These are phyloP conservation scores for Pseudopyricularia javanii DNA, from an alignment of 2,329 filamentous ascomycete genomes.

Conservation along the genomic window DNA sequence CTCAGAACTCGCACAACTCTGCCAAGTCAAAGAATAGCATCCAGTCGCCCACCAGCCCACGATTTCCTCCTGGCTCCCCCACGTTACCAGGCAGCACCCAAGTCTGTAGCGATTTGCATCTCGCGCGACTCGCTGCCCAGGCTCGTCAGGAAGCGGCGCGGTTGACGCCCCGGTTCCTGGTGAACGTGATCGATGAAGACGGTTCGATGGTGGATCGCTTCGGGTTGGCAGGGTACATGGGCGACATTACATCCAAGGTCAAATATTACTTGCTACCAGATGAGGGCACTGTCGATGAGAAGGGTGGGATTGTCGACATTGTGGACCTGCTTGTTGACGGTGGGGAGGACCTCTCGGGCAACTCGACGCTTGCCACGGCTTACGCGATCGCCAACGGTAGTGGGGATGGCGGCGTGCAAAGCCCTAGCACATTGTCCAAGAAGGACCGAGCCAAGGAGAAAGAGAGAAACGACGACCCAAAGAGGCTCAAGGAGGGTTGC, in stretches of 20 bases:
- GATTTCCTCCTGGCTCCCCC: slow-evolving; percentile 1
- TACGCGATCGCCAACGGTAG: slow-evolving; percentile 9
- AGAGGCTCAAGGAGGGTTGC: slow-evolving; percentile 15
- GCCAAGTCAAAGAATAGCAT: neutral
- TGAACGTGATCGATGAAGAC: slow-evolving; percentile 44
- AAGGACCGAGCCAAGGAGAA: slow-evolving; percentile 4
- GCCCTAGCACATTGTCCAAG: neutral
- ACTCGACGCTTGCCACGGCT: slow-evolving; percentile 1
- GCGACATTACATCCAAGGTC: slow-evolving; percentile 44
- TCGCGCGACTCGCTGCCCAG: slow-evolving; percentile 52
- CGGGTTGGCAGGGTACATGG: slow-evolving; percentile 49
- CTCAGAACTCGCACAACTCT: neutral
- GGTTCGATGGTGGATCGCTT: slow-evolving; percentile 38
- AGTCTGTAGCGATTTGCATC: slow-evolving; percentile 24
- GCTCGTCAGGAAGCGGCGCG: slow-evolving; percentile 47
- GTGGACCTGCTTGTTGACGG: slow-evolving; percentile 33
- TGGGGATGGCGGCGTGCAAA: slow-evolving; percentile 1
- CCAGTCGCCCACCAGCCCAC: slow-evolving; percentile 8
- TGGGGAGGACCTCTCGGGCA: slow-evolving; percentile 26
- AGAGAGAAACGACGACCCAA: slow-evolving; percentile 2
- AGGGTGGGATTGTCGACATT: slow-evolving; percentile 41
- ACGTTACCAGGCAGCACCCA: slow-evolving; percentile 16
- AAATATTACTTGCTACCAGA: slow-evolving; percentile 49
- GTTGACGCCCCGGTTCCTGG: slow-evolving; percentile 38
- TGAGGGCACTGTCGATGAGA: slow-evolving; percentile 38